Percentiles rank a stretch among this genome's conserved stretches.
Evolutionary conservation across 768 basidiomycete species (phyloP).

Genomic region (Botryobasidium botryosum): DNA sequence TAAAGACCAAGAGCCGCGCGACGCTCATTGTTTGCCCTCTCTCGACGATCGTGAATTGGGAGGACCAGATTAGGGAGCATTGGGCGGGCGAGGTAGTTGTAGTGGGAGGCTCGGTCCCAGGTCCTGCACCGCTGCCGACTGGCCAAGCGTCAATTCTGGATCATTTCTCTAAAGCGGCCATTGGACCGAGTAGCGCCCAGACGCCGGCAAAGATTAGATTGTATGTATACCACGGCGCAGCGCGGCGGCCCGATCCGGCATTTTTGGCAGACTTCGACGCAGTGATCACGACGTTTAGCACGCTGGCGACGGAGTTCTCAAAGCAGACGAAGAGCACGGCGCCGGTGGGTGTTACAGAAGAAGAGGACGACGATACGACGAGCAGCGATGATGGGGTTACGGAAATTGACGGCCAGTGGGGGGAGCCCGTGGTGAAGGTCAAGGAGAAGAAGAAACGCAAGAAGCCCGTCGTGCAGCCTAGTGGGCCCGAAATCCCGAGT

Average conservation of each 20-base stretch:
- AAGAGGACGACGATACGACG: constrained; percentile 45
- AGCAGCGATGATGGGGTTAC: constrained; percentile 44
- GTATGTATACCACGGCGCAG: constrained; percentile 91
- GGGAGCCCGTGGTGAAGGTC: constrained; percentile 37
- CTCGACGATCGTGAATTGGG: constrained; percentile 96
- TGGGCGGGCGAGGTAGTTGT: constrained; percentile 81
- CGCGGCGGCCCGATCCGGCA: constrained; percentile 67
- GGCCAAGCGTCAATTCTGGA: neutral
- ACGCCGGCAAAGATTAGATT: constrained; percentile 37
- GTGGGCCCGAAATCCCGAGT: constrained; percentile 41
- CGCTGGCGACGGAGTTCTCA: constrained; percentile 86
- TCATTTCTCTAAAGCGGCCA: no score
- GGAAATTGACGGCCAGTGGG: constrained; percentile 50
- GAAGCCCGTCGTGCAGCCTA: constrained; percentile 36
- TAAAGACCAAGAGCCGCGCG: constrained; percentile 71
- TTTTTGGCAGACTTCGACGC: constrained; percentile 90
- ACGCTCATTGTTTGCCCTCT: constrained; percentile 95
- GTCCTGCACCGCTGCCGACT: constrained; percentile 11
- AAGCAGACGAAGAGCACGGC: constrained; percentile 61
- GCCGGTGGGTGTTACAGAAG: constrained; percentile 41
- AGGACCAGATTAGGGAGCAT: constrained; percentile 95
- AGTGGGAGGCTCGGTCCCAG: constrained; percentile 47
- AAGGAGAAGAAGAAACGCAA: constrained; percentile 59
- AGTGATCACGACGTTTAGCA: constrained; percentile 94
- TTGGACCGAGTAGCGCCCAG: constrained; percentile 4